phyloP scores from a whole-genome alignment of 257 asterid species.

The Salvia rosmarinus region DNA sequence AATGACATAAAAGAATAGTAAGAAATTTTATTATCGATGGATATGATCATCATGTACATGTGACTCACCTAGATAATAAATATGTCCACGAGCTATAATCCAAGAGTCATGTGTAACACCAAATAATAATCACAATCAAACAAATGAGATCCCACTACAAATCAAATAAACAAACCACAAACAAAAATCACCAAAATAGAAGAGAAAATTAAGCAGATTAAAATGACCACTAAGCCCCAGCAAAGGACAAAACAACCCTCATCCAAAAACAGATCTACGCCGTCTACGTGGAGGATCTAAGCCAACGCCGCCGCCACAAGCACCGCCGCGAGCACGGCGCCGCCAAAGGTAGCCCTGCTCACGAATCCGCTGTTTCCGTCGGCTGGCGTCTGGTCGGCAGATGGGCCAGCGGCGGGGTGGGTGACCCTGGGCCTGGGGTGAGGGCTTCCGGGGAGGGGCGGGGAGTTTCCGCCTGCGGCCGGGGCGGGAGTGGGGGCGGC shows the following conservation, averaged over 20 bases:
- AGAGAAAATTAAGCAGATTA: background rate
- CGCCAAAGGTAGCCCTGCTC: slow-evolving; percentile 56
- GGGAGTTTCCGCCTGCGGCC: slow-evolving; percentile 23
- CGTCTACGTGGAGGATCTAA: slow-evolving; percentile 47
- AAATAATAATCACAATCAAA: slow-evolving; percentile 41
- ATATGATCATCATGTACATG: slow-evolving; percentile 38
- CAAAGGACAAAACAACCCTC: slow-evolving; percentile 43
- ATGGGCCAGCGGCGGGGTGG: slow-evolving; percentile 35
- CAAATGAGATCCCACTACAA: slow-evolving; percentile 29
- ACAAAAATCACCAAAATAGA: background rate
- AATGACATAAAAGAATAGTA: slow-evolving; percentile 29
- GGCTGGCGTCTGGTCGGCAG: slow-evolving; percentile 44
- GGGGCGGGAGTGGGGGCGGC: slow-evolving; percentile 34
- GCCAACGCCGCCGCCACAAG: slow-evolving; percentile 64
- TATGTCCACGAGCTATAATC: slow-evolving; percentile 16
- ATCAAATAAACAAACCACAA: slow-evolving; percentile 26
- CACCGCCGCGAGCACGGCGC: slow-evolving; percentile 57
- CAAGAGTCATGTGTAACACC: slow-evolving; percentile 34
- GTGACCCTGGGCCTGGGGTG: slow-evolving; percentile 18
- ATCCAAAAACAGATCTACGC: slow-evolving; percentile 41
- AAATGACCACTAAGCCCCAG: slow-evolving; percentile 26
- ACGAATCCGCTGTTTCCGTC: slow-evolving; percentile 44
- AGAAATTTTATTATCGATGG: slow-evolving; percentile 30
- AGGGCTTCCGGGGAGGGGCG: slow-evolving; percentile 32
- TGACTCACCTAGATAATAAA: slow-evolving; percentile 34